A percentile compares a stretch with the other conserved stretches of the same genome.
These are phyloP conservation scores for Chlamydomonas sp. DNA, from an alignment of 139 green algal genomes.

Conservation along the genomic window DNA sequence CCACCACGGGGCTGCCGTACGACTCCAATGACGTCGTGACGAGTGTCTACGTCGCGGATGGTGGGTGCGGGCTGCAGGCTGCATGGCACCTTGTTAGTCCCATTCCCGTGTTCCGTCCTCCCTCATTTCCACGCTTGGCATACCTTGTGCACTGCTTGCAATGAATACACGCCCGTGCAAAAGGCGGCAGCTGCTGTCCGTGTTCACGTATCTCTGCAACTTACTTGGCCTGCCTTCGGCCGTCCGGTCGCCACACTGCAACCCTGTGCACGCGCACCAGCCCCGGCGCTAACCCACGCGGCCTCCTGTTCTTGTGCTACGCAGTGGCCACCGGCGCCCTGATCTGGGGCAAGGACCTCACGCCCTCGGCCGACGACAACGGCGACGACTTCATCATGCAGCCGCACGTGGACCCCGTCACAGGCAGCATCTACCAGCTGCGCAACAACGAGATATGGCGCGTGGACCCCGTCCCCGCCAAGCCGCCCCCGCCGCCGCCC, in stretches of 20 bases:
- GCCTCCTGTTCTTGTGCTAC: background rate
- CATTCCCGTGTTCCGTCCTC: too few species aligned
- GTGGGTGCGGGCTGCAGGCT: background rate
- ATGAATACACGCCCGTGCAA: too few species aligned
- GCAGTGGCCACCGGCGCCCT: background rate
- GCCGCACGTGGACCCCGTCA: background rate
- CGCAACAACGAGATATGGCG: background rate
- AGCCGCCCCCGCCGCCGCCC: too few species aligned
- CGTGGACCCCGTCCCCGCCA: background rate
- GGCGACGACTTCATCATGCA: background rate
- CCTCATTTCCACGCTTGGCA: too few species aligned
- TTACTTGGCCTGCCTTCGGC: too few species aligned
- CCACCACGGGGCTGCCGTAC: background rate
- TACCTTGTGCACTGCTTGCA: too few species aligned
- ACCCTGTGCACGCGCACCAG: background rate
- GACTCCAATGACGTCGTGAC: background rate
- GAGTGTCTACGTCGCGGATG: background rate
- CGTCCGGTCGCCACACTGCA: too few species aligned
- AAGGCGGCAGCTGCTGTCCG: too few species aligned
- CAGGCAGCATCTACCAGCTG: background rate
- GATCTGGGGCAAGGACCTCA: background rate
- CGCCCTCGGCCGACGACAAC: background rate
- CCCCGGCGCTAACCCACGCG: background rate
- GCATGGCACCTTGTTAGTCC: background rate
- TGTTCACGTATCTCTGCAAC: too few species aligned